Conservation (phyloP, 2,329 filamentous ascomycete species). For the Ilyonectria destructans region DNA sequence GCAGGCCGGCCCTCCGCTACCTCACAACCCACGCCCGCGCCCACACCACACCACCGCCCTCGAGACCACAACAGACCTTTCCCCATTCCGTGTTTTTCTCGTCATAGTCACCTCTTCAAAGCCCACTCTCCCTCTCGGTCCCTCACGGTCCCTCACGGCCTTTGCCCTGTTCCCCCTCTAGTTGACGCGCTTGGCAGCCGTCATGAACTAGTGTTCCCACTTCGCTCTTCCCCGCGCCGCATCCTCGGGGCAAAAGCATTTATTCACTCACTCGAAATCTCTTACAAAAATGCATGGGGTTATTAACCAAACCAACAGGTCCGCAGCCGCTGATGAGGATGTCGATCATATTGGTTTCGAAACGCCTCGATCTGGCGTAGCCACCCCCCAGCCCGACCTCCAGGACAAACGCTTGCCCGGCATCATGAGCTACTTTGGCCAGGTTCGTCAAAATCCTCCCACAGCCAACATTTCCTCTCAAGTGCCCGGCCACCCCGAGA, state of each 20-base stretch:
- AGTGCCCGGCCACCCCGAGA: conserved; percentile 60
- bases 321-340: conserved; percentile 77
- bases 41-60: conserved; percentile 50
- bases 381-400: conserved; percentile 93
- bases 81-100: conserved; percentile 53
- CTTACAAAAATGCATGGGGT: conserved; percentile 62
- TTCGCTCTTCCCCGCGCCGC: conserved; percentile 51
- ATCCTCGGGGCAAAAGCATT: conserved; percentile 49
- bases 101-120: conserved; percentile 51
- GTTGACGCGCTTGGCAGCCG: conserved; percentile 56
- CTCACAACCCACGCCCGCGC: conserved; percentile 45
- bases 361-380: conserved; percentile 90
- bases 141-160: conserved; percentile 42
- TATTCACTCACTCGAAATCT: conserved; percentile 49
- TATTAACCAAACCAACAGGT: conserved; percentile 69
- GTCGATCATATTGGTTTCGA: conserved; percentile 86
- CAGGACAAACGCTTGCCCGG: conserved; percentile 95
- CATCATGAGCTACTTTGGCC: conserved; percentile 98
- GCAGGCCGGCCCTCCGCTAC: conserved; percentile 35
- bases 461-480: conserved; percentile 58
- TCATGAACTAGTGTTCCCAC: conserved; percentile 61
- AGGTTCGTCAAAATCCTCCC: conserved; percentile 95
- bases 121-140: conserved; percentile 45
- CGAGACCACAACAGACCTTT: conserved; percentile 41
- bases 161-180: conserved; percentile 48